phyloP scores from a whole-genome alignment of 768 basidiomycete species.

The Clavaria fumosa region DNA sequence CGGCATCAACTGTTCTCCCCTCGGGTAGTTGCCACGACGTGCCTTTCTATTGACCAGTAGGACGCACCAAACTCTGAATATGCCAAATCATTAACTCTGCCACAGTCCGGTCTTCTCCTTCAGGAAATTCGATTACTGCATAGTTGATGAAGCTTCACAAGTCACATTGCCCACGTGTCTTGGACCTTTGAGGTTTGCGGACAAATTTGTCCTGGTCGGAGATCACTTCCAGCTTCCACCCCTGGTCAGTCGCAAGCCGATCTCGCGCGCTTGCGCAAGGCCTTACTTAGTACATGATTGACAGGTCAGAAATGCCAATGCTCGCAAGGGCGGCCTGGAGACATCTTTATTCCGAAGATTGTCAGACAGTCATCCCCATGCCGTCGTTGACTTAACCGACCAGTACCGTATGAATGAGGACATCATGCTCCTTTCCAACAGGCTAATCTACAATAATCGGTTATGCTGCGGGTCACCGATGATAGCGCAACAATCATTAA shows the following conservation, averaged over 20 bases:
- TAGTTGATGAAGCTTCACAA: slow-evolving; percentile 96
- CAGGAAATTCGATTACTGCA: slow-evolving; percentile 87
- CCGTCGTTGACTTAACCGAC: slow-evolving; percentile 70
- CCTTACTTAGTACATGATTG: no score
- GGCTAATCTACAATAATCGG: slow-evolving; percentile 66
- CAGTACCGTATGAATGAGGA: slow-evolving; percentile 97
- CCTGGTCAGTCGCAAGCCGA: slow-evolving; percentile 34
- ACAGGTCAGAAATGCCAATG: slow-evolving; percentile 68
- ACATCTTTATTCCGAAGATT: slow-evolving; percentile 79
- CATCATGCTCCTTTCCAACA: slow-evolving; percentile 85
- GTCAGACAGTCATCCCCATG: slow-evolving; percentile 72
- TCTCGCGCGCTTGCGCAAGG: no score
- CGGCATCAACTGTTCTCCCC: slow-evolving; percentile 76
- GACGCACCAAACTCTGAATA: slow-evolving; percentile 16
- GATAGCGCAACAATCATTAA: slow-evolving; percentile 46
- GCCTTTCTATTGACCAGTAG: slow-evolving; percentile 86
- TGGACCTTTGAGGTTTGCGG: slow-evolving; percentile 81
- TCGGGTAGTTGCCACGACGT: slow-evolving; percentile 92
- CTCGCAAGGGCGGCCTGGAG: slow-evolving; percentile 77
- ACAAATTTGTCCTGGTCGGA: slow-evolving; percentile 87
- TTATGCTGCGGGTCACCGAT: slow-evolving; percentile 64
- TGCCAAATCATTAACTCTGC: slow-evolving; percentile 12
- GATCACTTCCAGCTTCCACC: slow-evolving; percentile 97
- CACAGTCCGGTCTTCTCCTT: slow-evolving; percentile 69
- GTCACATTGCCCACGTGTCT: slow-evolving; percentile 92